Evolutionary conservation across 2,329 filamentous ascomycete species (phyloP).

Genomic region (Ampelomyces quisqualis): DNA sequence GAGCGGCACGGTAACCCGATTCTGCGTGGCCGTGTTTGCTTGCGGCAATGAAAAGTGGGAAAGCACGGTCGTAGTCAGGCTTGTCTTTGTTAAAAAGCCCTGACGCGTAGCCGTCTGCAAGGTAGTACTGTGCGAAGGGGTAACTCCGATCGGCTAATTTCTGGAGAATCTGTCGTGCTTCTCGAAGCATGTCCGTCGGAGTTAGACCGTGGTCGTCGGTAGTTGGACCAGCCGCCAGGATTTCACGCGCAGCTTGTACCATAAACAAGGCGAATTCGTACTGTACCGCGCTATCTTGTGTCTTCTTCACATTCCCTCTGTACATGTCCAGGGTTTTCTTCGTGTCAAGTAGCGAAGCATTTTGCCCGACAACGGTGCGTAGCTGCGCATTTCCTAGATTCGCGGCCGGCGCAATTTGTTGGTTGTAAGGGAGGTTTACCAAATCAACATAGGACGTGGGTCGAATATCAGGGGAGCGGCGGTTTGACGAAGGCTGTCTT

Average conservation of each 20-base stretch:
- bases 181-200: slow-evolving; percentile 68
- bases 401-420: slow-evolving; percentile 65
- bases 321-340: slow-evolving; percentile 99
- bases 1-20: slow-evolving; percentile 85
- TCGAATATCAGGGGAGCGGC: slow-evolving; percentile 59
- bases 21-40: slow-evolving; percentile 97
- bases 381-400: slow-evolving; percentile 79
- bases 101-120: slow-evolving; percentile 90
- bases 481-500: slow-evolving; percentile 54
- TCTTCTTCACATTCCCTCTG: slow-evolving; percentile 94
- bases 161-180: slow-evolving; percentile 87
- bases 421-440: slow-evolving; percentile 71
- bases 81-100: slow-evolving; percentile 95
- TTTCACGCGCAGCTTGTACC: slow-evolving; percentile 82
- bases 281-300: slow-evolving; percentile 82
- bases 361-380: slow-evolving; percentile 76
- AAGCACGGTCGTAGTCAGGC: slow-evolving; percentile 86
- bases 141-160: slow-evolving; percentile 83
- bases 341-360: slow-evolving; percentile 85
- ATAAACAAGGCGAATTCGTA: slow-evolving; percentile 97
- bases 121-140: slow-evolving; percentile 96
- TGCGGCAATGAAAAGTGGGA: slow-evolving; percentile 87
- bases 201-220: slow-evolving; percentile 49
- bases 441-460: slow-evolving; percentile 63
- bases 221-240: slow-evolving; percentile 42